Conservation (phyloP, 768 basidiomycete genomes). For the Lyophyllum semitale region DNA sequence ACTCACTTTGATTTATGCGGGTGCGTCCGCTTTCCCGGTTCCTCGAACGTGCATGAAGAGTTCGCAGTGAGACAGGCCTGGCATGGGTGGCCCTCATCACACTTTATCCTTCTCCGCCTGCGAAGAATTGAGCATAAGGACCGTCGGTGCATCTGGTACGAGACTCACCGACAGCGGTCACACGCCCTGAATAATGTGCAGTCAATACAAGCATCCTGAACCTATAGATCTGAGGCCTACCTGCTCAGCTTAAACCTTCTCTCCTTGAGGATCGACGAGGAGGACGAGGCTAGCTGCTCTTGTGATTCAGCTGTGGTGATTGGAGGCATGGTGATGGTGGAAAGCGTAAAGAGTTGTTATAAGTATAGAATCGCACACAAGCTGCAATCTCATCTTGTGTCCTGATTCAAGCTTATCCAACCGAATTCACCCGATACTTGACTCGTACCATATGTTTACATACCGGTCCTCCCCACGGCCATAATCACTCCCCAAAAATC, state of each 20-base stretch:
- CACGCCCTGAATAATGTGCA: constrained; percentile 61
- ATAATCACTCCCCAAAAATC: background rate
- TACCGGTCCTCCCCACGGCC: background rate
- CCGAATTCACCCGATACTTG: constrained; percentile 39
- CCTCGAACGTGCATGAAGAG: constrained; percentile 84
- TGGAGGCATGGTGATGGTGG: constrained; percentile 47
- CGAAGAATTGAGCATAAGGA: constrained; percentile 3
- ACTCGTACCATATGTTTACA: constrained; percentile 8
- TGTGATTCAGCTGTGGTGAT: constrained; percentile 42
- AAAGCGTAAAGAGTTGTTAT: constrained; percentile 23
- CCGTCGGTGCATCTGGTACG: background rate
- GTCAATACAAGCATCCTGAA: background rate
- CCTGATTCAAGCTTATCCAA: constrained; percentile 20
- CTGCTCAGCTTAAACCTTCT: constrained; percentile 87
- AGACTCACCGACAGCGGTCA: constrained; percentile 84
- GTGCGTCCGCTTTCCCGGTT: constrained; percentile 82
- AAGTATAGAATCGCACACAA: constrained; percentile 20
- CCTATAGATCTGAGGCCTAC: constrained; percentile 33
- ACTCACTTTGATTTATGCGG: constrained; percentile 88
- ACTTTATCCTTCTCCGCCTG: constrained; percentile 83
- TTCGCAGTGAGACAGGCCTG: constrained; percentile 84
- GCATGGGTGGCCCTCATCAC: constrained; percentile 88
- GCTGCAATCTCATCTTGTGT: constrained; percentile 8
- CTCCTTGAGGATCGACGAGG: constrained; percentile 67
- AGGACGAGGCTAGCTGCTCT: constrained; percentile 38